Base-by-base conservation (phyloP, 345 rosid species). In the Aquilaria sinensis region DNA sequence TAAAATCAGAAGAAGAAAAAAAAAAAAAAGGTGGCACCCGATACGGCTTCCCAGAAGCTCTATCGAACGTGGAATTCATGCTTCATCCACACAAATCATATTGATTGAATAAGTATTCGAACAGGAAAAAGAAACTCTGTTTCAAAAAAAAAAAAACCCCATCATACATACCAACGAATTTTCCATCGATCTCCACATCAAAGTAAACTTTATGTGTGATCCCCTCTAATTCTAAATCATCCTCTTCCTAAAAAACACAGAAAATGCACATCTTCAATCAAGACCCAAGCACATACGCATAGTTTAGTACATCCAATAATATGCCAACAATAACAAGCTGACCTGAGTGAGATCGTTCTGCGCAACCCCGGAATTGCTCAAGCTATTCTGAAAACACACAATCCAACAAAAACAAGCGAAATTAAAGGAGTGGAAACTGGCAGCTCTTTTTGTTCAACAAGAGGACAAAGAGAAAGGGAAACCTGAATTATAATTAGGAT, bases 141-240 rank as follows among this genome's bases (percentile, higher is more conserved):
- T 1, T 37, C 9, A 49, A 61, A 56, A 14, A 5, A 2, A 29
- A 15, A 57, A 12, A 31, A 15, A 37, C 0, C 23, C 23, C 23
- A 23, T 23, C 23, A 41, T 30, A 62, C 71, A 54, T 71, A 94
- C 99, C 99, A 43, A 79, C 81, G 10, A 91, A 79, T 67, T 87
- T 83, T 60, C 99, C 97, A 73, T 74, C 90, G 64, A 90, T 86
- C 78, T 94, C 83, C 54, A 94, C 72, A 61, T 94, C 99, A 63
- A 94, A 94, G 72, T 74, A 94, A 66, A 94, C 99, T 76, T 84
- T 83, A 74, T 83, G 89, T 1, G 99, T 94, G 53, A 90, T 78
- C 69, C 70, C 82, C 43, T 37, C 43, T 37, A 75, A 66, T 31
- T 85, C 88, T 60, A 75, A 66, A 62, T 84, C 81, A 63, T 70